Percentiles rank a stretch among this genome's conserved stretches.
Conservation (phyloP, 164 flowering plant species). For the Macadamia tetraphylla region DNA sequence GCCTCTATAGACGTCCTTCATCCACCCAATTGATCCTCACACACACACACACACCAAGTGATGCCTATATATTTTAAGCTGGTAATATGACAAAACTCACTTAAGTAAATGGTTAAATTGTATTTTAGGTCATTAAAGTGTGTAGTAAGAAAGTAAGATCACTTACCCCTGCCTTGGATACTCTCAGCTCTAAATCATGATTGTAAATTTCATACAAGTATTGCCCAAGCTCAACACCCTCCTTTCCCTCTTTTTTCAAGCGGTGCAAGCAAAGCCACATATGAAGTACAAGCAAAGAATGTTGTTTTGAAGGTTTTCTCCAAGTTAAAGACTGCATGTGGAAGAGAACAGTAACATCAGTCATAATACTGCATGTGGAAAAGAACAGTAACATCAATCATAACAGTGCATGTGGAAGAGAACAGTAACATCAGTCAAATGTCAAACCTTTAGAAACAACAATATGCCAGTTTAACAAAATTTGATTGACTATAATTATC, state of each 20-base stretch:
- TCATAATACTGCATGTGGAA: too few species aligned
- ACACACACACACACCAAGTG: too few species aligned
- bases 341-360: constrained; percentile 1
- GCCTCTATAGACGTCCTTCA: too few species aligned
- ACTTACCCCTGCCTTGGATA: constrained; percentile 95
- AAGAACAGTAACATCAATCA: too few species aligned
- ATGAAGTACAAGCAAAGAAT: constrained; percentile 83
- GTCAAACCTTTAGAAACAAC: not conserved
- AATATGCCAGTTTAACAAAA: not conserved
- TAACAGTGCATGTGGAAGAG: too few species aligned
- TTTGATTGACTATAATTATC: not conserved
- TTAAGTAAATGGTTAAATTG: too few species aligned
- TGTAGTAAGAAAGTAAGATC: not conserved
- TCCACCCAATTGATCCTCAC: too few species aligned
- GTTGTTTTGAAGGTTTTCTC: constrained; percentile 91
- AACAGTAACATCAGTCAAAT: too few species aligned
- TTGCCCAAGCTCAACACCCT: constrained; percentile 91
- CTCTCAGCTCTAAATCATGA: constrained; percentile 94
- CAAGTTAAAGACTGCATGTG: constrained; percentile 76
- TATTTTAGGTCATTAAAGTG: not conserved
- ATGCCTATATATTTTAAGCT: too few species aligned
- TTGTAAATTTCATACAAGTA: constrained; percentile 86
- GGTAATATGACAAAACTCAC: too few species aligned
- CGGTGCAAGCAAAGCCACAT: constrained; percentile 97
- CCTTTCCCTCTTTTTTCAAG: constrained; percentile 88